phyloP scores from a whole-genome alignment of 2,329 filamentous ascomycete genomes.

The Rugonectria rugulosa region DNA sequence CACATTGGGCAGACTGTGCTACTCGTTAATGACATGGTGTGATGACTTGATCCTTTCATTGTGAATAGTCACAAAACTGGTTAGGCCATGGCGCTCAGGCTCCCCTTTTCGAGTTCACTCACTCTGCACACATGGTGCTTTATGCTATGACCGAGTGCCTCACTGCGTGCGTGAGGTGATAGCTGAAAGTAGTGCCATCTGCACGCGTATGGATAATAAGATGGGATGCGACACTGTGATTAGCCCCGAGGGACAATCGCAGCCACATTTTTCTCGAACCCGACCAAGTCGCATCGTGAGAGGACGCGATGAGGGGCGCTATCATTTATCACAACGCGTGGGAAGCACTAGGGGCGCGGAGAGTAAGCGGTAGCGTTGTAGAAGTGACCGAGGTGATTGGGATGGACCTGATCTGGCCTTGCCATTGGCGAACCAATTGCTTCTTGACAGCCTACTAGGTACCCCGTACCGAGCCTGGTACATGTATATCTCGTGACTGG shows the following conservation, averaged over 20 bases:
- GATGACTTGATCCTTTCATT: conserved; percentile 18
- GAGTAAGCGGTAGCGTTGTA: neutral
- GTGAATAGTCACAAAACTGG: conserved; percentile 6
- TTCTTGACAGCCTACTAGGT: neutral
- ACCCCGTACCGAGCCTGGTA: too few relatives aligned
- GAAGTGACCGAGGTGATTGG: neutral
- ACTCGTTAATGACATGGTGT: conserved; percentile 9
- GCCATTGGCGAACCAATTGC: conserved; percentile 1
- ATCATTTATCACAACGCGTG: conserved; percentile 9
- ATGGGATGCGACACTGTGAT: neutral
- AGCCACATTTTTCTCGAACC: conserved; percentile 6
- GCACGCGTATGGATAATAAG: neutral
- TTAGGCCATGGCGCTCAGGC: conserved; percentile 1
- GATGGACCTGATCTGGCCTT: neutral
- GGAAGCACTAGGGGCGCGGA: conserved; percentile 3
- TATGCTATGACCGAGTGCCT: too few relatives aligned
- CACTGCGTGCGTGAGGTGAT: too few relatives aligned
- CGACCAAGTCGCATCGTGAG: conserved; percentile 4
- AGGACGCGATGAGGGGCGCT: neutral
- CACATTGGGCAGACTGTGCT: neutral
- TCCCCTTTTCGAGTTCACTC: neutral
- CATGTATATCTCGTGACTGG: too few relatives aligned
- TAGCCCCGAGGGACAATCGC: too few relatives aligned
- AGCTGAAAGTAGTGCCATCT: neutral
- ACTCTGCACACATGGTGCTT: too few relatives aligned